These are phyloP conservation scores for Helichrysum umbraculigerum DNA, from an alignment of 129 eudicot genomes.

Conservation along the genomic window DNA sequence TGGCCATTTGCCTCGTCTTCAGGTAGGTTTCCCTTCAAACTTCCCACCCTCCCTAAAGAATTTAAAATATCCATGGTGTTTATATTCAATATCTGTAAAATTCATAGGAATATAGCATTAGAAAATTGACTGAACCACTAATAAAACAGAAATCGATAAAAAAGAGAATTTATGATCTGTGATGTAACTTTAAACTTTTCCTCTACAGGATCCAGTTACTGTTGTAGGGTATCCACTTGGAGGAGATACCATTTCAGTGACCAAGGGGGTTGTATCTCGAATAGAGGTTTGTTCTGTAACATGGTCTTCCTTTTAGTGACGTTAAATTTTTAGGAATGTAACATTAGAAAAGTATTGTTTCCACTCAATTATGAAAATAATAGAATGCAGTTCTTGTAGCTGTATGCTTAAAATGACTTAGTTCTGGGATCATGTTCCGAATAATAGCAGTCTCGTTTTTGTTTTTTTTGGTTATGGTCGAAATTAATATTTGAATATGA, in stretches of 20 bases:
- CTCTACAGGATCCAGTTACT: conserved; percentile 82
- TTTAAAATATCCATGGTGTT: neutral
- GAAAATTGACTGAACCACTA: conserved; percentile 2
- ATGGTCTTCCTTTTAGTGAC: conserved; percentile 9
- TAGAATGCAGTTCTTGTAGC: conserved; percentile 2
- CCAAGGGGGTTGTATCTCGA: conserved; percentile 97
- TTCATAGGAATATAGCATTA: neutral
- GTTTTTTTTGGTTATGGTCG: neutral
- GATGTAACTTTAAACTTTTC: conserved; percentile 15
- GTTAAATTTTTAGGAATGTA: conserved; percentile 13
- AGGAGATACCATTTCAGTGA: conserved; percentile 98
- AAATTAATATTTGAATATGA: neutral
- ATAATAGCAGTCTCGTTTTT: neutral
- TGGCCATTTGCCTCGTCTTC: conserved; percentile 89
- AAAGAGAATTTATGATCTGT: conserved; percentile 15
- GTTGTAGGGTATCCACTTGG: conserved; percentile 99
- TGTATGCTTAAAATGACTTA: conserved; percentile 10
- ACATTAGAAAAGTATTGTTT: conserved; percentile 8
- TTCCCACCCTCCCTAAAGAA: conserved; percentile 2
- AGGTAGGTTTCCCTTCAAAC: conserved; percentile 51
- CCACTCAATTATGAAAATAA: neutral
- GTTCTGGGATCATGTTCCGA: neutral
- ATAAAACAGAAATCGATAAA: neutral
- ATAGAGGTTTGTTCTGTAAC: conserved; percentile 69
- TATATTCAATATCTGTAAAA: conserved; percentile 7